phyloP scores from a whole-genome alignment of 139 green algal species.

The Nannochloris sp. region DNA sequence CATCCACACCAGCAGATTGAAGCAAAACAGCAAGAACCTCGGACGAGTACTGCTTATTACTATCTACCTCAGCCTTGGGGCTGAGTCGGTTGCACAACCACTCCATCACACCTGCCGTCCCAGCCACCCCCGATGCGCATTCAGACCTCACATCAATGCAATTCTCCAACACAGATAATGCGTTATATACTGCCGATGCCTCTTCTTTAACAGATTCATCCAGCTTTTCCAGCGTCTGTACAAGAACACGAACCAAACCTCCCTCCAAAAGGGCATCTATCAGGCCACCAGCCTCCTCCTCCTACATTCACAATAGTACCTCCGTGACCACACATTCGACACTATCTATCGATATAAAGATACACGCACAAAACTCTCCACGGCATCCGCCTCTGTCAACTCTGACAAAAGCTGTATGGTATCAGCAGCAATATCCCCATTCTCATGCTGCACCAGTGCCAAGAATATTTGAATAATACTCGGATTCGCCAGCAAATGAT shows the following conservation, averaged over 20 bases:
- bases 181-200: constrained; percentile 59
- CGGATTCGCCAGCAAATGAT: constrained; percentile 65
- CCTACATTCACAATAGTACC: constrained; percentile 19
- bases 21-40: constrained; percentile 67
- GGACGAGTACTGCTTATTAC: constrained; percentile 72
- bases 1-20: neutral
- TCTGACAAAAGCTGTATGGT: constrained; percentile 74
- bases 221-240: constrained; percentile 51
- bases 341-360: neutral
- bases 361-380: constrained; percentile 37
- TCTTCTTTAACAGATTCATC: constrained; percentile 65
- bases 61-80: constrained; percentile 52
- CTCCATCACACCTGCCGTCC: constrained; percentile 40
- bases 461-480: constrained; percentile 59
- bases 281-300: constrained; percentile 52
- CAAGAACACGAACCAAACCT: constrained; percentile 64
- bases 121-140: constrained; percentile 24
- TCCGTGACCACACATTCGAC: too few species aligned
- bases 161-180: constrained; percentile 80
- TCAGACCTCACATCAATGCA: constrained; percentile 67
- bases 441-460: constrained; percentile 84
- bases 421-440: constrained; percentile 79
- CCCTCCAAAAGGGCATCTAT: constrained; percentile 58
- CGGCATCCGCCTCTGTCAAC: constrained; percentile 77
- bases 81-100: constrained; percentile 81